Conservation (phyloP, 2,329 filamentous ascomycete genomes). For the Sordariomycetes sp. region DNA sequence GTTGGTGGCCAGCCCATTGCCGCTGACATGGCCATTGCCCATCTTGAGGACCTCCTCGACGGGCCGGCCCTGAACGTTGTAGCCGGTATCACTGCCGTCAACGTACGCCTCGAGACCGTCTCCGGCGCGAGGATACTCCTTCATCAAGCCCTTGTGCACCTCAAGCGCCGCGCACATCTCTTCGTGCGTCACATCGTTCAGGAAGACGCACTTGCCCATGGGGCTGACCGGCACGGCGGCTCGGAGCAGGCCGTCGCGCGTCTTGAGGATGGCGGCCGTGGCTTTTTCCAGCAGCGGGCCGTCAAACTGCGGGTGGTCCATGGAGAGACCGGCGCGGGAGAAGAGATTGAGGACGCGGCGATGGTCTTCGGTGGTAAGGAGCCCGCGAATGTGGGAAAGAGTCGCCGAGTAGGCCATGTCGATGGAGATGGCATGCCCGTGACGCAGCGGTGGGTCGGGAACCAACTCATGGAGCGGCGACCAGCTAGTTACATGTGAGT, state of each 20-base stretch:
- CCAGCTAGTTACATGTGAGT: conserved; percentile 35
- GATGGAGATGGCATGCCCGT: conserved; percentile 66
- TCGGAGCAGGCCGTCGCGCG: conserved; percentile 57
- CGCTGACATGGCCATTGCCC: not conserved
- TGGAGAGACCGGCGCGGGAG: conserved; percentile 60
- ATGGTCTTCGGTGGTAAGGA: conserved; percentile 52
- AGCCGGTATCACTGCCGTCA: conserved; percentile 59
- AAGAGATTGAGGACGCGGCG: conserved; percentile 56
- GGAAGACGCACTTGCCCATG: conserved; percentile 56
- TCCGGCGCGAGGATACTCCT: conserved; percentile 52
- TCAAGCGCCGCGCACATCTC: conserved; percentile 53
- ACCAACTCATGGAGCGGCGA: conserved; percentile 64
- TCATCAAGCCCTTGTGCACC: conserved; percentile 55
- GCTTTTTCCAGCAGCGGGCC: conserved; percentile 55
- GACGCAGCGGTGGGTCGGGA: conserved; percentile 57
- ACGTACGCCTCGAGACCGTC: conserved; percentile 61
- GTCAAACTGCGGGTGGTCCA: conserved; percentile 62
- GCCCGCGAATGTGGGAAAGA: conserved; percentile 51
- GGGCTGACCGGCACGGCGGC: conserved; percentile 57
- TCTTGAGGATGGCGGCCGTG: conserved; percentile 62
- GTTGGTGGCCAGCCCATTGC: not conserved
- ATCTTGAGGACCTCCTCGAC: conserved; percentile 8
- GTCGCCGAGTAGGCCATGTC: conserved; percentile 71
- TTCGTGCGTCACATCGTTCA: conserved; percentile 55
- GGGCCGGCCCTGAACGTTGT: conserved; percentile 23